Evolutionary conservation across 2,329 filamentous ascomycete genomes (phyloP).

Genomic region (Periconia sp.): DNA sequence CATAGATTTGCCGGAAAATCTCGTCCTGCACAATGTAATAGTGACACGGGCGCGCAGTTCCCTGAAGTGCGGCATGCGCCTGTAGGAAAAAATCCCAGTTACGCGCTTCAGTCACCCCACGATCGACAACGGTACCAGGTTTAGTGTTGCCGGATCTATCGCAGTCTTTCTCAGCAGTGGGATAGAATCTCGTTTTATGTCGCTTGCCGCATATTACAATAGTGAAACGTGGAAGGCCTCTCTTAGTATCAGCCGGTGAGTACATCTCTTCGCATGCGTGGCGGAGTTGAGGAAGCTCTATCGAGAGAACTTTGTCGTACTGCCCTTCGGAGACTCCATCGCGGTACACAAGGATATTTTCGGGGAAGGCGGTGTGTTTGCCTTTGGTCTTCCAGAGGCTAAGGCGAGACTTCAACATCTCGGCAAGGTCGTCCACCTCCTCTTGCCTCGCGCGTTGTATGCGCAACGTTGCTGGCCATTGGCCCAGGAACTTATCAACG

Average conservation of each 20-base stretch:
- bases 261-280: conserved; percentile 61
- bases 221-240: conserved; percentile 51
- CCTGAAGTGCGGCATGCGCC: conserved; percentile 76
- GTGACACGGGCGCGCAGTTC: conserved; percentile 79
- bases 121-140: conserved; percentile 80
- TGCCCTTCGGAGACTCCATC: conserved; percentile 89
- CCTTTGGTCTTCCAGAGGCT: conserved; percentile 53
- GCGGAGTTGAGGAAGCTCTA: conserved; percentile 68
- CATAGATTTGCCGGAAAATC: conserved; percentile 6
- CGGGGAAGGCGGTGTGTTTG: conserved; percentile 46
- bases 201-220: conserved; percentile 82
- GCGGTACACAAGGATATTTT: conserved; percentile 81
- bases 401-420: conserved; percentile 65
- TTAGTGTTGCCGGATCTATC: conserved; percentile 61
- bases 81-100: conserved; percentile 82
- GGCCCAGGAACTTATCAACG: conserved; percentile 65
- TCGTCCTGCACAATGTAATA: conserved; percentile 66
- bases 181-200: conserved; percentile 84
- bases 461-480: conserved; percentile 74
- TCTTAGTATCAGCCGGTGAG: conserved; percentile 48
- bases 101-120: conserved; percentile 67
- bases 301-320: conserved; percentile 65
- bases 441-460: conserved; percentile 67
- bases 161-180: conserved; percentile 51
- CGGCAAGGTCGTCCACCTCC: conserved; percentile 65